Percentiles rank a stretch among this genome's conserved stretches.
These are phyloP conservation scores for Boletus subparvulus DNA, from an alignment of 768 basidiomycete genomes.

Conservation along the genomic window DNA sequence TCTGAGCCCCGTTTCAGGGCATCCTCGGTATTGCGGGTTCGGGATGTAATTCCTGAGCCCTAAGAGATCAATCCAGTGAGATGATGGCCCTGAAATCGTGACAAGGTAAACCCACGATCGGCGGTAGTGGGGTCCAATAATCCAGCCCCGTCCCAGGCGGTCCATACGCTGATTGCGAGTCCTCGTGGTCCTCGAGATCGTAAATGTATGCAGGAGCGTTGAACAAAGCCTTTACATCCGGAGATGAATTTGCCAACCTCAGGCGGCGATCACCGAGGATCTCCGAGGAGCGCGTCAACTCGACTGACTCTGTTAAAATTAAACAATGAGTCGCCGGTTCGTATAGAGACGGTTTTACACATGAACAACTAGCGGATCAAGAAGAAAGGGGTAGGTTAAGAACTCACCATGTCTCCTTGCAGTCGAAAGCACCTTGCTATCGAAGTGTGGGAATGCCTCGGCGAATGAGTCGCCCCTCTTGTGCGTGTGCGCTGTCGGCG, in stretches of 20 bases:
- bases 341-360: background rate
- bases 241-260: conserved; percentile 84
- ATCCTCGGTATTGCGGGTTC: conserved; percentile 71
- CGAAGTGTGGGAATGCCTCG: conserved; percentile 95
- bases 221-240: conserved; percentile 94
- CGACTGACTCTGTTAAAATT: conserved; percentile 62
- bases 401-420: conserved; percentile 62
- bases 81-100: conserved; percentile 10
- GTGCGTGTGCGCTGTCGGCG: conserved; percentile 73
- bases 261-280: conserved; percentile 72
- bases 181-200: conserved; percentile 72
- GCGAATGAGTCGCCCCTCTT: conserved; percentile 91
- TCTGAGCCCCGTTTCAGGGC: conserved; percentile 81
- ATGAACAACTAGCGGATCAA: conserved; percentile 34
- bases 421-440: conserved; percentile 88
- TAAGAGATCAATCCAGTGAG: conserved; percentile 30
- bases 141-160: conserved; percentile 53
- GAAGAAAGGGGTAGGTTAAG: background rate
- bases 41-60: conserved; percentile 69
- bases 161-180: conserved; percentile 58
- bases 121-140: conserved; percentile 75
- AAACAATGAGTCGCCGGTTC: conserved; percentile 9
- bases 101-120: conserved; percentile 54
- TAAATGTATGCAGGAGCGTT: conserved; percentile 83
- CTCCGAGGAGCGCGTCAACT: conserved; percentile 60